Base-by-base conservation (phyloP, 2,329 filamentous ascomycete genomes). In the Laburnicola sp. region DNA sequence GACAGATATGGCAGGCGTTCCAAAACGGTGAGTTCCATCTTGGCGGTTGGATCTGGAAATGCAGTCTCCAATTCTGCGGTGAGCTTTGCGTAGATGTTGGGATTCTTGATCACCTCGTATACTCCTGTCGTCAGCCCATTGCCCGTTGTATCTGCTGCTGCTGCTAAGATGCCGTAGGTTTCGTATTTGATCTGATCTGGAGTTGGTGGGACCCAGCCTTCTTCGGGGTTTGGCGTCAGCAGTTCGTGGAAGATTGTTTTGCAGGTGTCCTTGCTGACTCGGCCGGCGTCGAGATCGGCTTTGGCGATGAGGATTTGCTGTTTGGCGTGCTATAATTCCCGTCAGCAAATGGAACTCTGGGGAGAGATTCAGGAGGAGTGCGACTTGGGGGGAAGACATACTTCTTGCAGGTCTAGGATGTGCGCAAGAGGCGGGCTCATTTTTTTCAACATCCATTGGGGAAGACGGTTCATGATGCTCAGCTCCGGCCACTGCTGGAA, bases 1-100 rank as follows among this genome's bases (percentile, higher is more conserved):
- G 35, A 8, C 10, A 74, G 46, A 45, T 69, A 74, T 4, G 71
- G 69, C 11, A 75, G 52, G 48, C 65, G 70, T 48, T 74, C 73
- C 22, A 75, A 56, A 1, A 57, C 52, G 1, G 58, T 30, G 50
- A 70, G 65, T 5, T 63, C 57, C 26, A 72, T 58, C 5, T 45
- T 23, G 10, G 51, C 54, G 10, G 60, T 53, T 3, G 59, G 48
- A 30, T 70, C 59, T 5, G 72, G 69, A 49, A 73, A 71, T 2
- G 56, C 61, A 2, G 58, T 47, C 21, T 54, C 47, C 36, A 76
- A 47, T 49, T 75, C 73, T 2, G 54, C 53, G 5, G 34, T 57
- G n/a, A 69, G 50, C 11, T 45, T 58, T 10, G 37, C 9, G 34
- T 66, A 68, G 1, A 71, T 70, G 1, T 57, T 41, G 8, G 55